Percentiles rank a stretch among this genome's conserved stretches.
These are phyloP conservation scores for Collariella sp. DNA, from an alignment of 495 filamentous ascomycete species.

Conservation along the genomic window DNA sequence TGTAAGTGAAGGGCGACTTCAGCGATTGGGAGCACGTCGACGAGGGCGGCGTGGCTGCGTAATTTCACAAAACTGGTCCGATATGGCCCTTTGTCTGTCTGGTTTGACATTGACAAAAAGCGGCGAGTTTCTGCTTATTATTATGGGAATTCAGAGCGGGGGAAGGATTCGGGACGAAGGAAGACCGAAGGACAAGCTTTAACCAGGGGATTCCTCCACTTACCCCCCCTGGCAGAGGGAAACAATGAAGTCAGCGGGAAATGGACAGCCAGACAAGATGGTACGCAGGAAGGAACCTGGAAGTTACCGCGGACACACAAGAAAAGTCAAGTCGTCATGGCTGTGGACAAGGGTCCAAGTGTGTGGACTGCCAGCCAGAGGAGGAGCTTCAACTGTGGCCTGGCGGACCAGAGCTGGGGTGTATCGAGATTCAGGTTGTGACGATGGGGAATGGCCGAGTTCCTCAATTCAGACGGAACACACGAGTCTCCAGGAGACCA, in stretches of 20 bases:
- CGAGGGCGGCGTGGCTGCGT: background rate
- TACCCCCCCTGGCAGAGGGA: background rate
- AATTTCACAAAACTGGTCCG: background rate
- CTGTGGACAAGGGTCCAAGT: too few relatives aligned
- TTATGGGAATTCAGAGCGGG: slow-evolving; percentile 4
- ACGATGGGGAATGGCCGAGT: too few relatives aligned
- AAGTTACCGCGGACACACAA: too few relatives aligned
- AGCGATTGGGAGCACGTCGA: background rate
- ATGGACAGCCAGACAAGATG: slow-evolving; percentile 3
- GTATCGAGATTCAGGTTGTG: too few relatives aligned
- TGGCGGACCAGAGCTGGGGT: too few relatives aligned
- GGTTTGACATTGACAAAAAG: too few relatives aligned
- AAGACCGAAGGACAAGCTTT: slow-evolving; percentile 13
- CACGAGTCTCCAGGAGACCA: too few relatives aligned
- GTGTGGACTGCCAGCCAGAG: too few relatives aligned
- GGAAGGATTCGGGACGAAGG: slow-evolving; percentile 1
- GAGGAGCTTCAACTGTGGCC: too few relatives aligned
- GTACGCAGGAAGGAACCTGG: background rate
- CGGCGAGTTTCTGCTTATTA: background rate
- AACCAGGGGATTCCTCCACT: slow-evolving; percentile 10
- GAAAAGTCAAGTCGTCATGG: too few relatives aligned
- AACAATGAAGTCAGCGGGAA: slow-evolving; percentile 23
- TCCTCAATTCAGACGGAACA: too few relatives aligned
- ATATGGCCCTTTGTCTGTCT: background rate
- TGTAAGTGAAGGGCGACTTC: slow-evolving; percentile 21